Percentiles rank a stretch among this genome's conserved stretches.
Evolutionary conservation across 176 grass and related monocot species (phyloP).

Genomic region (Phoenix dactylifera): DNA sequence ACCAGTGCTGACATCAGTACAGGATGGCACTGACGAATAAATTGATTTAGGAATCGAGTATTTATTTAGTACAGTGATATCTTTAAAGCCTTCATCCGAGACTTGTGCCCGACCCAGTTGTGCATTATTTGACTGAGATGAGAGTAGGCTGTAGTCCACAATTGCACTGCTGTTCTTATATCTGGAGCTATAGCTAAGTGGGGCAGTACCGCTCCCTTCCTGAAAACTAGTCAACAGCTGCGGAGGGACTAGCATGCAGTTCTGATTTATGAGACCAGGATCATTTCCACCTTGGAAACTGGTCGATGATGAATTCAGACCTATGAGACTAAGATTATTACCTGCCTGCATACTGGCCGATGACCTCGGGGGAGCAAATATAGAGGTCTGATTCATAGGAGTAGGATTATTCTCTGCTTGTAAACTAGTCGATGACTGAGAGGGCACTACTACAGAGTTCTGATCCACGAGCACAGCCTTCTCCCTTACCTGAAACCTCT

Average conservation of each 20-base stretch:
- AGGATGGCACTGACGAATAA: conserved; percentile 2
- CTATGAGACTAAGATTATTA: conserved; percentile 31
- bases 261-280: neutral
- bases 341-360: conserved; percentile 31
- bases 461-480: conserved; percentile 25
- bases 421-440: conserved; percentile 38
- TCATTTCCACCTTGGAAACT: neutral
- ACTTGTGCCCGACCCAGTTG: conserved; percentile 45
- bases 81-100: conserved; percentile 36
- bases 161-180: conserved; percentile 24
- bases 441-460: conserved; percentile 26
- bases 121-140: conserved; percentile 49
- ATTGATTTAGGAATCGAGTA: neutral
- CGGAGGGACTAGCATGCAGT: neutral
- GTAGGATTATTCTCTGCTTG: neutral
- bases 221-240: conserved; percentile 15
- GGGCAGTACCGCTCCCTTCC: conserved; percentile 28
- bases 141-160: conserved; percentile 46
- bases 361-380: conserved; percentile 19
- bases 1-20: conserved; percentile 19
- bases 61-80: neutral
- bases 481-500: conserved; percentile 40
- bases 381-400: neutral
- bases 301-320: conserved; percentile 32
- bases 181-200: conserved; percentile 36